Conservation (phyloP, 768 basidiomycete genomes). For the Leccinum fibrillosum region DNA sequence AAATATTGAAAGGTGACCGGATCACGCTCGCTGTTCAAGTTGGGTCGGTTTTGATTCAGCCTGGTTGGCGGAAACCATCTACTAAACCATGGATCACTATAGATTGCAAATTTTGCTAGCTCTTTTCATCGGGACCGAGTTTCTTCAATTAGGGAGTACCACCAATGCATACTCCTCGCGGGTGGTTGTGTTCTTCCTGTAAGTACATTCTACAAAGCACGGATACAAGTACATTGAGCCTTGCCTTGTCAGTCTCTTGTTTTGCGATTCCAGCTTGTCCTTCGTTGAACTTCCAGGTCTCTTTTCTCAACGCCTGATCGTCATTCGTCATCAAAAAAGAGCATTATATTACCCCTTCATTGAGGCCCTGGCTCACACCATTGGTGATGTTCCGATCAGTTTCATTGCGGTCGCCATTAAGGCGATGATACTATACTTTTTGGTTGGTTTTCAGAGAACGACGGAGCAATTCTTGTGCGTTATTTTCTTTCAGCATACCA, state of each 20-base stretch:
- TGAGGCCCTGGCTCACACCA: conserved; percentile 40
- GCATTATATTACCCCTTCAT: conserved; percentile 51
- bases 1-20: conserved; percentile 42
- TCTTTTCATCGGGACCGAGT: conserved; percentile 35
- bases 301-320: conserved; percentile 42
- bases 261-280: conserved; percentile 50
- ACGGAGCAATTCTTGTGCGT: conserved; percentile 20
- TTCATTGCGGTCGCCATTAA: conserved; percentile 16
- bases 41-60: background rate
- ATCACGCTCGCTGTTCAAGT: conserved; percentile 32
- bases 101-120: conserved; percentile 36
- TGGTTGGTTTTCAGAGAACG: conserved; percentile 19
- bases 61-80: background rate
- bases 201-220: conserved; percentile 17
- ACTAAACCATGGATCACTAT: background rate
- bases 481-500: background rate
- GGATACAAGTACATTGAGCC: background rate
- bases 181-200: conserved; percentile 74
- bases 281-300: conserved; percentile 53
- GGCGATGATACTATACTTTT: conserved; percentile 15
- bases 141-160: conserved; percentile 35
- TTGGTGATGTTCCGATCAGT: conserved; percentile 45
- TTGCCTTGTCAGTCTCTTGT: conserved; percentile 36
- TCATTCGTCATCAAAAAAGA: conserved; percentile 39
- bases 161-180: conserved; percentile 47